Conservation (phyloP, 1,284 basidiomycete genomes). For the Puccinia triticina region DNA sequence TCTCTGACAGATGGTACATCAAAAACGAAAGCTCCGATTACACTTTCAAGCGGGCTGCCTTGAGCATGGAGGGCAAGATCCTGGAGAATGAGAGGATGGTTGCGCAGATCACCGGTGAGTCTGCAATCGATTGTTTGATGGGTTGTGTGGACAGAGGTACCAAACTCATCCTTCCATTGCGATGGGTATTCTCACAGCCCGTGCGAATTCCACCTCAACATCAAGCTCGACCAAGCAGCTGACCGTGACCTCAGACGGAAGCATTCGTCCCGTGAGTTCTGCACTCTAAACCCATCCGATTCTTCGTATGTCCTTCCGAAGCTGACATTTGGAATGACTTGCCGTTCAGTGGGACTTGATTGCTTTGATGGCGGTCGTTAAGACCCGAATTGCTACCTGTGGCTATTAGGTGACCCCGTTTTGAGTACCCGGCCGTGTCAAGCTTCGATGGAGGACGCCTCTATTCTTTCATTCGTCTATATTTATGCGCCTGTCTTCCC, state of each 20-base stretch:
- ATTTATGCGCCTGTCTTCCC: neutral
- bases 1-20: slow-evolving; percentile 36
- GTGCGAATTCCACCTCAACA: neutral
- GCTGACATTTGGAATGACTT: neutral
- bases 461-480: neutral
- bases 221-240: slow-evolving; percentile 8
- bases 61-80: slow-evolving; percentile 26
- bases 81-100: slow-evolving; percentile 21
- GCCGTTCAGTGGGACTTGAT: slow-evolving; percentile 30
- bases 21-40: slow-evolving; percentile 13
- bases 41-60: slow-evolving; percentile 15
- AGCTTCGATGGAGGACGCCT: neutral
- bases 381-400: neutral
- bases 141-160: too few relatives aligned
- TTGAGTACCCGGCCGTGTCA: neutral
- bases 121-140: neutral
- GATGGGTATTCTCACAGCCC: too few relatives aligned
- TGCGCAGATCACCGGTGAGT: slow-evolving; percentile 22
- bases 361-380: slow-evolving; percentile 12
- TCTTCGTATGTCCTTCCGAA: neutral
- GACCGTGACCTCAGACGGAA: slow-evolving; percentile 8
- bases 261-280: slow-evolving; percentile 11
- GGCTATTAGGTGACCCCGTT: slow-evolving; percentile 1
- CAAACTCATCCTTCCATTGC: too few relatives aligned
- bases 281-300: neutral